Evolutionary conservation across 306 rosid species (phyloP).

Genomic region (Trifolium fragiferum): DNA sequence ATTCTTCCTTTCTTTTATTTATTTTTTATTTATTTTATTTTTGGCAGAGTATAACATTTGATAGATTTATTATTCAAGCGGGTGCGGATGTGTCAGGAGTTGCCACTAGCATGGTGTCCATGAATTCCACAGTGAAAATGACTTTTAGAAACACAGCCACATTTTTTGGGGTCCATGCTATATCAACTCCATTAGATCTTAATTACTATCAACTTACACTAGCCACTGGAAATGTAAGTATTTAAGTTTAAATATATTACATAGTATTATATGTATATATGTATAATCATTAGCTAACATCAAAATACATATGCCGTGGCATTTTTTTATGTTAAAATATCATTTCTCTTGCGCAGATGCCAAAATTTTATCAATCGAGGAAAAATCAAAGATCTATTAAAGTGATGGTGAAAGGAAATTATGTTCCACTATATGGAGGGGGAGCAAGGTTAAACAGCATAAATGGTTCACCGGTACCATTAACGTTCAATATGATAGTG

Average conservation of each 20-base stretch:
- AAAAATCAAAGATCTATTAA: constrained; percentile 67
- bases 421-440: constrained; percentile 81
- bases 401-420: constrained; percentile 60
- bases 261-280: no score
- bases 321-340: no score
- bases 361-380: constrained; percentile 65
- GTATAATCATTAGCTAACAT: not conserved
- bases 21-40: not conserved
- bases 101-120: constrained; percentile 74
- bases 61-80: constrained; percentile 84
- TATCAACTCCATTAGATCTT: constrained; percentile 71
- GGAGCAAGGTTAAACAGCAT: constrained; percentile 67
- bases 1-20: not conserved
- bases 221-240: constrained; percentile 76
- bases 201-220: constrained; percentile 69
- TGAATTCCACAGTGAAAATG: constrained; percentile 81
- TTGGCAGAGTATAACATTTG: constrained; percentile 72
- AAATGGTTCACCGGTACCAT: constrained; percentile 72
- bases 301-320: no score
- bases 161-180: constrained; percentile 86
- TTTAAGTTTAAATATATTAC: not conserved
- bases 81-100: constrained; percentile 87
- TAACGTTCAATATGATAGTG: constrained; percentile 62
- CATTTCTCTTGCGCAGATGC: constrained; percentile 47
- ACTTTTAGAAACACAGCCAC: constrained; percentile 80